These are phyloP conservation scores for Leccinum variicolor DNA, from an alignment of 768 basidiomycete genomes.

Conservation along the genomic window DNA sequence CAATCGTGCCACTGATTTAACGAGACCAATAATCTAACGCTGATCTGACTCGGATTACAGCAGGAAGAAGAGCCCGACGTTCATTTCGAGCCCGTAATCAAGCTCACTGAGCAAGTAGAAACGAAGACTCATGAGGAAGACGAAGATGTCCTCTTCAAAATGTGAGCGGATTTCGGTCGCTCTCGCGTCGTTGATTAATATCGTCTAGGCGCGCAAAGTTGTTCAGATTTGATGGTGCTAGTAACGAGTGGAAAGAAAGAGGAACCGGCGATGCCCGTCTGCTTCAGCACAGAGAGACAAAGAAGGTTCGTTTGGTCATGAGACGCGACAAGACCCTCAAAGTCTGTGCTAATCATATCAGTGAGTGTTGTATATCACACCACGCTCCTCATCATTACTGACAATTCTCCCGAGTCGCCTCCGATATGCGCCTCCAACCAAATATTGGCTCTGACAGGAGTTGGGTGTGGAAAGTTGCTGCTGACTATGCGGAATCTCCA, in stretches of 20 bases:
- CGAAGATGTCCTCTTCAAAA: constrained; percentile 91
- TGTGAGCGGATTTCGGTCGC: constrained; percentile 51
- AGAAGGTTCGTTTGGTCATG: constrained; percentile 97
- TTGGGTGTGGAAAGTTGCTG: constrained; percentile 98
- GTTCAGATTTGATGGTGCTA: constrained; percentile 82
- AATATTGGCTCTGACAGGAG: constrained; percentile 99
- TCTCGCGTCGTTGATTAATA: neutral
- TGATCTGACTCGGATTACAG: constrained; percentile 27
- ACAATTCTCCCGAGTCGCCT: constrained; percentile 52
- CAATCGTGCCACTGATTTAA: constrained; percentile 28
- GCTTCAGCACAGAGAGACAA: constrained; percentile 82
- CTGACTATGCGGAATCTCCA: constrained; percentile 90
- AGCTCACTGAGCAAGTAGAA: constrained; percentile 93
- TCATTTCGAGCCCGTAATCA: constrained; percentile 95
- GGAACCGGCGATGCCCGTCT: constrained; percentile 96
- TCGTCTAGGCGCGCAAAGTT: constrained; percentile 88
- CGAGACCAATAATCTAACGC: constrained; percentile 19
- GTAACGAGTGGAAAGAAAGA: constrained; percentile 96
- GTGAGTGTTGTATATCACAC: constrained; percentile 44
- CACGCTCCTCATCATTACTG: neutral
- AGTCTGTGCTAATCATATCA: constrained; percentile 96
- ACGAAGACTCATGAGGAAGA: constrained; percentile 95
- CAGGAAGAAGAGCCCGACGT: constrained; percentile 78
- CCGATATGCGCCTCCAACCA: constrained; percentile 92
- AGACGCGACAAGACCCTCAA: constrained; percentile 99